phyloP scores from a whole-genome alignment of 2,329 filamentous ascomycete genomes.

The Claviceps cyperi region DNA sequence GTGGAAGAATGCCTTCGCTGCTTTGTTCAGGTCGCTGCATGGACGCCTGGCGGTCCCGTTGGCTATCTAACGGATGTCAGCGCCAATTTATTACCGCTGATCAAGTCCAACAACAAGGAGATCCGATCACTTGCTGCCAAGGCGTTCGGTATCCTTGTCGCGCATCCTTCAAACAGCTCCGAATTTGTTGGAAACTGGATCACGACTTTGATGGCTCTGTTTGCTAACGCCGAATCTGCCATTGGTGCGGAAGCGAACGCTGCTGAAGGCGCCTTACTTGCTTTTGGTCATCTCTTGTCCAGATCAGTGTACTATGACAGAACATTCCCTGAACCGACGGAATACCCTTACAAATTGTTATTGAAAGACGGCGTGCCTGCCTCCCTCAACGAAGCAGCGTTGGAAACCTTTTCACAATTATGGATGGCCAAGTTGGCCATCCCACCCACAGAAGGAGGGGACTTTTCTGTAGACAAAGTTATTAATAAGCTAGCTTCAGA shows the following conservation, averaged over 20 bases:
- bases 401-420: conserved; percentile 31
- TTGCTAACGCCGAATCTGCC: conserved; percentile 26
- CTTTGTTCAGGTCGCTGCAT: conserved; percentile 38
- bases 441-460: conserved; percentile 17
- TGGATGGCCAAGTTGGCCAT: conserved; percentile 30
- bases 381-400: conserved; percentile 28
- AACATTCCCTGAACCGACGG: conserved; percentile 12
- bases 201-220: conserved; percentile 26
- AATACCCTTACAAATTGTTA: conserved; percentile 19
- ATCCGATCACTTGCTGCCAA: conserved; percentile 53
- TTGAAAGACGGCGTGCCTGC: conserved; percentile 14
- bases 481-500: conserved; percentile 49
- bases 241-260: conserved; percentile 29
- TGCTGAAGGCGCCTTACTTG: conserved; percentile 32
- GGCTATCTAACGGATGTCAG: conserved; percentile 33
- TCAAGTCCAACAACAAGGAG: conserved; percentile 58
- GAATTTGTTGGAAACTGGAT: conserved; percentile 14
- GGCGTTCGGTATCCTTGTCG: conserved; percentile 61
- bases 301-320: conserved; percentile 29
- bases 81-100: conserved; percentile 39
- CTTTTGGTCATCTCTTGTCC: conserved; percentile 29
- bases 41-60: conserved; percentile 36
- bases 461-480: conserved; percentile 27
- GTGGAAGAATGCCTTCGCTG: conserved; percentile 34
- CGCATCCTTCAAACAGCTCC: conserved; percentile 39